A percentile compares a stretch with the other conserved stretches of the same genome.
phyloP scores from a whole-genome alignment of 306 rosid species.

The Gastrolobium bilobum region DNA sequence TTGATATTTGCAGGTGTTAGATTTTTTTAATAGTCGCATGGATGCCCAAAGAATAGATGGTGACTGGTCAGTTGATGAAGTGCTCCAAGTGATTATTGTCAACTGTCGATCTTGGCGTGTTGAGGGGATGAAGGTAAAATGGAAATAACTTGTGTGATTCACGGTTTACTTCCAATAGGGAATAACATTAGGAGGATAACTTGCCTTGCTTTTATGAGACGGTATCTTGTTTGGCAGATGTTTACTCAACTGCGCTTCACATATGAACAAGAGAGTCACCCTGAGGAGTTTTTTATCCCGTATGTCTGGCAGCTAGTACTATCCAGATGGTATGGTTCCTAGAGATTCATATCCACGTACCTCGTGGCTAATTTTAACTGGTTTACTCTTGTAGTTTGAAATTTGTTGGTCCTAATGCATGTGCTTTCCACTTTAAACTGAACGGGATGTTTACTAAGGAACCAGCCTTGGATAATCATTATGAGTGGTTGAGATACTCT shows the following conservation, averaged over 20 bases:
- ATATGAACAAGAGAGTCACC: constrained; percentile 88
- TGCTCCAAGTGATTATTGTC: constrained; percentile 72
- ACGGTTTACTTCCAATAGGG: constrained; percentile 7
- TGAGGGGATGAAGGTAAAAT: constrained; percentile 84
- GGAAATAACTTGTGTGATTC: constrained; percentile 3
- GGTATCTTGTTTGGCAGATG: constrained; percentile 59
- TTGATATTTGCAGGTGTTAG: constrained; percentile 69
- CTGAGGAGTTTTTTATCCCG: constrained; percentile 86
- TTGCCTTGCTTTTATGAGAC: neutral
- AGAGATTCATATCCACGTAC: neutral
- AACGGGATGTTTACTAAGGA: neutral
- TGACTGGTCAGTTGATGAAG: constrained; percentile 85
- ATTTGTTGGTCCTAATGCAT: constrained; percentile 2
- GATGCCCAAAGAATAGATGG: constrained; percentile 73
- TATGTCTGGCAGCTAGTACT: constrained; percentile 86
- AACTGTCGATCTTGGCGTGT: constrained; percentile 85
- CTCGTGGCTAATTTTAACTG: neutral
- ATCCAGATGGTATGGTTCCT: constrained; percentile 68
- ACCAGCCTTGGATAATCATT: constrained; percentile 21
- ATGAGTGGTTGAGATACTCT: constrained; percentile 3
- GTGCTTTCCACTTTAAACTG: neutral
- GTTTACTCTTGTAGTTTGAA: constrained; percentile 9
- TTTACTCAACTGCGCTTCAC: constrained; percentile 84
- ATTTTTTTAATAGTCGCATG: constrained; percentile 83
- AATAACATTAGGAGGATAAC: constrained; percentile 6